Base-by-base conservation (phyloP, 495 filamentous ascomycete species). In the Penicillium goetzii region DNA sequence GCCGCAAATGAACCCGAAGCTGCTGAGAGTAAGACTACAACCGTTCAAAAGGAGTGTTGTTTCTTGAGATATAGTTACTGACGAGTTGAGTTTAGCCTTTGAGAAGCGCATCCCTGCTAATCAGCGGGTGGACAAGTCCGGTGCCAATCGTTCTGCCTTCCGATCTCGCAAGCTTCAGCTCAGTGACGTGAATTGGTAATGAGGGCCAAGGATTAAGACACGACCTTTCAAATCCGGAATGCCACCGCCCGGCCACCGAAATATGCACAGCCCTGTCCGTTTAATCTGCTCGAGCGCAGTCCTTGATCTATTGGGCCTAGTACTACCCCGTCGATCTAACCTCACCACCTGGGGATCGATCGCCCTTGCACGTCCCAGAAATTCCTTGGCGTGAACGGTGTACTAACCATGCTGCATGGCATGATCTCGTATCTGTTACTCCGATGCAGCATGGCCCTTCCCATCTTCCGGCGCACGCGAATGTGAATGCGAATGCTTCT, bases 101-200 rank as follows among this genome's bases (percentile, higher is more conserved):
- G 79, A 82, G 58, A 82, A 77, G 62, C 75, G 74, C 36, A 68
- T 70, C 17, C 70, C 75, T 32, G 67, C 76, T 17, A 68, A 72
- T 60, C 74, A 76, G 62, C 70, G 80, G 65, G 71, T 83, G 51
- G 92, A 97, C 59, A 92, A 88, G 72, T 83, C 87, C 25, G 83
- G 83, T 61, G 89, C 86, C 56, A 90, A 88, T 67, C 88, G 93
- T 38, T 82, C 83, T 65, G 88, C 90, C 58, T 93, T 96, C 73
- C 89, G 94, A 15, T 88, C 93, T 38, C 86, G 94, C 69, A 96
- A 96, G 74, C 81, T 99, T 60, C 94, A 98, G 71, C 85, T 98
- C 52, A 97, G 91, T 72, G 95, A 98, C 73, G 91, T 99, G 73
- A 94, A 99, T 74, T 99, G 95, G 95, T 97, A 94, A 70, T 61